These are phyloP conservation scores for Trichoderma simmonsii DNA, from an alignment of 2,329 filamentous ascomycete species.

Conservation along the genomic window DNA sequence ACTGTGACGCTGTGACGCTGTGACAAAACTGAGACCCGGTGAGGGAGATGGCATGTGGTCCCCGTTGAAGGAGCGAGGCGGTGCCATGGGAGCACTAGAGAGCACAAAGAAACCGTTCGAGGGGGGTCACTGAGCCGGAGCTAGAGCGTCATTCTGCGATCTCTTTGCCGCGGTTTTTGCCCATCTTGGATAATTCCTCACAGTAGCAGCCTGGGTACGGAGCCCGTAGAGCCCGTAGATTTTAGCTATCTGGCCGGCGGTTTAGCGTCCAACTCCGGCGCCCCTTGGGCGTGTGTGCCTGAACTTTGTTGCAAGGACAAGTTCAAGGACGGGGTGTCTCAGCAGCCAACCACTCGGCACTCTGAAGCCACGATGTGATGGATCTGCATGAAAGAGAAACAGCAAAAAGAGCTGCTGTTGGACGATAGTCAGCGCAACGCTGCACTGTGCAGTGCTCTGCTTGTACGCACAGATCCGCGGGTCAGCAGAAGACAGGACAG, in stretches of 20 bases:
- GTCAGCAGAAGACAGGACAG: neutral
- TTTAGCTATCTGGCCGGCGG: neutral
- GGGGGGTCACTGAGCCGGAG: neutral
- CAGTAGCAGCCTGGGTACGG: neutral
- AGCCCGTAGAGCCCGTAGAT: neutral
- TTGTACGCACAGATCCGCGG: neutral
- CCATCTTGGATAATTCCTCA: neutral
- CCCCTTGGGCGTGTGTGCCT: neutral
- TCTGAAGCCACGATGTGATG: neutral
- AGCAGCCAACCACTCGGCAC: neutral
- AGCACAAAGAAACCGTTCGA: neutral
- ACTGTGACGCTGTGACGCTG: slow-evolving; percentile 4
- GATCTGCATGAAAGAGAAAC: neutral
- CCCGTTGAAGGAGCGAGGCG: slow-evolving; percentile 13
- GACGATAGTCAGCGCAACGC: neutral
- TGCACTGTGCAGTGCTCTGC: neutral
- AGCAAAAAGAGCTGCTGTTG: neutral
- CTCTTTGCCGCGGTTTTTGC: neutral
- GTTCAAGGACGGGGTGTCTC: neutral
- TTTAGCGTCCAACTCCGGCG: neutral
- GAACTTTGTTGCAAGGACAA: neutral
- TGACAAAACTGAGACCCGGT: slow-evolving; percentile 5
- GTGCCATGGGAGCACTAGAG: neutral
- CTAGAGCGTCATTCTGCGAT: neutral
- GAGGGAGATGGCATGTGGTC: neutral